Evolutionary conservation across 257 asterid species (phyloP), one percentile per base, ranked within the genome.

Genomic region (Solanum lycopersicoides): DNA sequence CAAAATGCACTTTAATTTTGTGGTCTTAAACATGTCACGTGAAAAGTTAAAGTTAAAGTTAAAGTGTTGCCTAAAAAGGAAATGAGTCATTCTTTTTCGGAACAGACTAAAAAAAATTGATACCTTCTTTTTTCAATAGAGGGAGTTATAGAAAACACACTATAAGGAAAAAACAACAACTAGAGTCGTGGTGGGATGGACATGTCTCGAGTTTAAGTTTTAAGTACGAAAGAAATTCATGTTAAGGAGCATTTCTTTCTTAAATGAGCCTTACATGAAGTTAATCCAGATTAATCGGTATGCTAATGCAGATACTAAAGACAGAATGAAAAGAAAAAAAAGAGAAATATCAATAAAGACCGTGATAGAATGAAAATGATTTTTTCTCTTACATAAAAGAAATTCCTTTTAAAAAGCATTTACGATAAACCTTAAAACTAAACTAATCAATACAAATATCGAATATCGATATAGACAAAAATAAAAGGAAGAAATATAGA

Each of bases 201-300:
- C 11, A 66, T 15, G 20, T 66, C 7, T 65, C 4, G 16, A 12
- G 18, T 65, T 65, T 65, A 16, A 12, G 2, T 65, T 65, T 12
- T 65, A 12, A 12, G 35, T 65, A 11, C 30, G 73, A 65, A 65
- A 65, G 9, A 65, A 65, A 25, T 4, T 65, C 0, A 7, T 65
- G 2, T 65, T 12, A 25, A 25, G 35, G 2, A 65, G 9, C 18
- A 21, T 65, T 65, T 65, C 18, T 28, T 28, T 13, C 37, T 66
- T 28, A 28, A 66, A 66, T 12, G 20, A 25, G 37, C 20, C 21
- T 66, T 66, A 28, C 9, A 25, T 1, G 73, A 5, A 6, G 20
- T 2, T 14, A n/a, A 66, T 66, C 9, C 0, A 25, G 10, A 66
- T 25, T 66, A 12, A 1, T 12, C 0, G 0, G 0, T 66, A 25